These are phyloP conservation scores for Phycomyces nitens DNA, from an alignment of 192 early-diverging fungal species.

Conservation along the genomic window DNA sequence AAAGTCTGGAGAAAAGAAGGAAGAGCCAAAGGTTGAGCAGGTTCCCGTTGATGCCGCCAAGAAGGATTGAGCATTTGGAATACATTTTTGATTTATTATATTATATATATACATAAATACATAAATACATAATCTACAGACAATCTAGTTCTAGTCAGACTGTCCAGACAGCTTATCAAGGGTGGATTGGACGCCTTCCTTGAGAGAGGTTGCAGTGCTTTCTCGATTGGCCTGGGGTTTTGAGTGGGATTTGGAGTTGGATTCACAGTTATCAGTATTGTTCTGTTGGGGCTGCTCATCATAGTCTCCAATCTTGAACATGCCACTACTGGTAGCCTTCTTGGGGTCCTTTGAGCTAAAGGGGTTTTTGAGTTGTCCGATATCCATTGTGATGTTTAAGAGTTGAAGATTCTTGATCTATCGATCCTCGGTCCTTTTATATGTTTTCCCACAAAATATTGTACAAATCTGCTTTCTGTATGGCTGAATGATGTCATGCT, in stretches of 20 bases:
- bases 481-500: no score
- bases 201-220: no score
- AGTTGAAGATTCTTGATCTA: background rate
- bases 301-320: constrained; percentile 22
- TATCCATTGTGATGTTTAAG: constrained; percentile 10
- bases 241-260: background rate
- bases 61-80: background rate
- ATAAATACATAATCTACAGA: no score
- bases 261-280: background rate
- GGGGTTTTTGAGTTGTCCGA: constrained; percentile 9
- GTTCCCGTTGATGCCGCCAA: background rate
- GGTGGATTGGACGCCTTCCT: no score
- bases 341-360: background rate
- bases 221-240: background rate
- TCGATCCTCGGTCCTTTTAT: background rate
- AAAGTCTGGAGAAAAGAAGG: background rate
- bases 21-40: background rate
- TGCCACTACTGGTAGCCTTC: background rate
- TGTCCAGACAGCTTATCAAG: no score
- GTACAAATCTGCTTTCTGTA: background rate
- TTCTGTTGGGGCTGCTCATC: background rate
- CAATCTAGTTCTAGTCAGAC: no score
- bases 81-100: no score
- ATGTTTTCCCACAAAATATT: background rate
- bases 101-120: no score